Base-by-base conservation (phyloP, 345 rosid species). In the Populus alba region DNA sequence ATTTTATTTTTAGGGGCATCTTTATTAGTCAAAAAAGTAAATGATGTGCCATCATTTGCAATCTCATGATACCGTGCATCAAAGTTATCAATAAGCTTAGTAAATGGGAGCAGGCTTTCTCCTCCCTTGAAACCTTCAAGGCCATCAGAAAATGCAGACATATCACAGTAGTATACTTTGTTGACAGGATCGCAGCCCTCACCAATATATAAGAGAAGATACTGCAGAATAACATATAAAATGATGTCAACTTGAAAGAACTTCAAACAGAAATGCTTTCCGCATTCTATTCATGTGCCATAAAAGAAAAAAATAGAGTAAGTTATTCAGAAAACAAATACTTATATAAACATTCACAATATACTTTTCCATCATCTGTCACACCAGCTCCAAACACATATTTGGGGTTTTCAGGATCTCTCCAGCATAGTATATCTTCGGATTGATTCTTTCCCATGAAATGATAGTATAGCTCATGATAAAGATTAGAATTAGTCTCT, bases 351-450 rank as follows among this genome's bases (percentile, higher is more conserved):
- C n/a, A 27, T 59, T 23, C 63, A 70, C 41, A 39, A 22, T 43
- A 45, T 83, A 91, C 99, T 93, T 91, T 88, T 43, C 99, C 99
- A 70, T 96, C 99, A 77, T 94, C 88, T n/a, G 94, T 92, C 72
- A 96, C 89, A 22, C 61, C 29, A 70, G 90, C 89, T 35, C 81
- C 88, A 82, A 88, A 86, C 77, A 16, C 66, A 66, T 92, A 84
- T 72, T 89, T 90, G 17, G 99, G 98, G 84, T 96, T 91, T 27
- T 87, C 93, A 57, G 83, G 83, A 83, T 96, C 99, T 86, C 74
- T 92, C 94, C 97, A 96, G 85, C 99, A 96, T 78, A 94, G 80
- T 77, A 92, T 84, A 88, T 96, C 99, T 79, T 94, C 90, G 31
- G 90, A 87, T 76, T 96, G 99, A 81, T 87, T 87, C 0, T 90